Evolutionary conservation across 345 rosid species (phyloP), one percentile per base, ranked within the genome.

Genomic region (Euphorbia peplus): DNA sequence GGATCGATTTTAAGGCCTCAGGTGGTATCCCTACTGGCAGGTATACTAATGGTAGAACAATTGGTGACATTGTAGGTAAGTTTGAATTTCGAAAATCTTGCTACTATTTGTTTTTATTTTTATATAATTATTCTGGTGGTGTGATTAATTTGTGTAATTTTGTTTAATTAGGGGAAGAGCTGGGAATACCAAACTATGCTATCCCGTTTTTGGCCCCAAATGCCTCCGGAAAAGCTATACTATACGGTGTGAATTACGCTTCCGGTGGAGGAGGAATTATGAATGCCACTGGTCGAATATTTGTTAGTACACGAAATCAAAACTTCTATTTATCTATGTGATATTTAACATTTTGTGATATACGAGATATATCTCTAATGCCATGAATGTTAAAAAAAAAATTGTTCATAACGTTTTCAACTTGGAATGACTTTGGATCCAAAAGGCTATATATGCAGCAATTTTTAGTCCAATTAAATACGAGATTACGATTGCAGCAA

Each of bases 231-330:
- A 88, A 86, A 80, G 77, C 87, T 22, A 57, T 93, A 71, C 52
- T 87, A 26, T 53, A 60, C 53, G 97, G 98, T 47, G 97, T 90
- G 51, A 93, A 89, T 73, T 93, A 89, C 69, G 98, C 95, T 28
- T 93, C 97, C 14, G 98, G 98, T 54, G 98, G 87, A 73, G 98
- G 96, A 79, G 97, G 98, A 46, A 73, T 93, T 70, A 54, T 90
- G 82, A 93, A 93, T 78, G 97, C 92, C 35, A 93, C 98, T 3
- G 98, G 98, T 63, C 87, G 91, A 79, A 85, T 93, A 4, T 93
- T 93, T 72, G 98, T 22, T 22, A 76, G 83, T 24, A 46, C 52
- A 24, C 39, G 0, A 62, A 61, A 70, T 35, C 3, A 50, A n/a
- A n/a, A 54, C 14, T 4, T 39, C 24, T 35, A 30, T n/a, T 42